phyloP scores from a whole-genome alignment of 257 asterid species.

The Verbena officinalis region DNA sequence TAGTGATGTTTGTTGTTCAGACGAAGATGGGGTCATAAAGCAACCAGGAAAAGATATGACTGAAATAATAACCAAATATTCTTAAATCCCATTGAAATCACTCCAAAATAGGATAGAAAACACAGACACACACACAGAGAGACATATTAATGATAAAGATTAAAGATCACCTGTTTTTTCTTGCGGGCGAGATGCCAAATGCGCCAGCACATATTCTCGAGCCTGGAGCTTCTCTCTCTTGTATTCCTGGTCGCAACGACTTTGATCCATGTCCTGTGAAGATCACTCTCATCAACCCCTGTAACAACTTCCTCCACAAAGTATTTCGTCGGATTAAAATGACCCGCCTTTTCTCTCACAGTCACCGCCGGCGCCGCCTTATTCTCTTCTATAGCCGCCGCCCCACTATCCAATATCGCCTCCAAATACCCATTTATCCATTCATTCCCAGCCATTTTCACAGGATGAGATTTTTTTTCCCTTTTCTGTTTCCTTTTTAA shows the following conservation, averaged over 20 bases:
- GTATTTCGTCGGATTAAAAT: constrained; percentile 74
- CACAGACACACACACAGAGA: constrained; percentile 5
- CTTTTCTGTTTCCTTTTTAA: not conserved
- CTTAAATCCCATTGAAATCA: no score
- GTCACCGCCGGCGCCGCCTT: constrained; percentile 35
- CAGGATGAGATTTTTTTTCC: not conserved
- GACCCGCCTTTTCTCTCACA: constrained; percentile 38
- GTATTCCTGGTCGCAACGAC: constrained; percentile 80
- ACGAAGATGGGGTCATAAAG: constrained; percentile 16
- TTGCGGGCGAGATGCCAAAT: constrained; percentile 90
- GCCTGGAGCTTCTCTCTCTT: constrained; percentile 67
- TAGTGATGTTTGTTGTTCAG: constrained; percentile 6
- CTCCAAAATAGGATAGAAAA: not conserved
- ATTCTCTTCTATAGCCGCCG: constrained; percentile 55
- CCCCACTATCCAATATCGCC: constrained; percentile 81
- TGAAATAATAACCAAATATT: no score
- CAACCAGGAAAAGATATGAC: constrained; percentile 17
- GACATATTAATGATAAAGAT: not conserved
- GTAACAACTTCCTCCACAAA: constrained; percentile 86
- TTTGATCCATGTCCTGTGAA: constrained; percentile 86
- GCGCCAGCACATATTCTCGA: constrained; percentile 94
- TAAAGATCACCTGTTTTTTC: constrained; percentile 57
- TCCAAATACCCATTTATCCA: constrained; percentile 94
- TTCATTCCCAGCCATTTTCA: constrained; percentile 79
- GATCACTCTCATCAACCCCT: constrained; percentile 78